phyloP scores from a whole-genome alignment of 805 yeast genomes.

The Cephaloascus albidus region DNA sequence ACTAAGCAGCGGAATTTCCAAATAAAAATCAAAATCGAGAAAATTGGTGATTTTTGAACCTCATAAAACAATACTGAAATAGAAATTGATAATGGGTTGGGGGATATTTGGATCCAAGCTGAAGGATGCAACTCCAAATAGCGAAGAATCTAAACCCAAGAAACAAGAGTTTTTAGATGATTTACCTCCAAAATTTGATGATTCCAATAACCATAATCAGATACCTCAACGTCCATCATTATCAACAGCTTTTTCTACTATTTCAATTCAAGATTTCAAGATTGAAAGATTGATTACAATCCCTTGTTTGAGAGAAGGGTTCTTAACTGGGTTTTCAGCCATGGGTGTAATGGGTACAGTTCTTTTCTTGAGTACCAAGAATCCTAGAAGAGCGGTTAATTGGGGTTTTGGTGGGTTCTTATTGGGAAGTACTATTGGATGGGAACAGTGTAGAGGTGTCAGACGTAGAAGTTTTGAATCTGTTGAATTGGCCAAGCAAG shows the following conservation, averaged over 20 bases:
- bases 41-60: too few relatives aligned
- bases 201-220: slow-evolving; percentile 8
- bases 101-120: neutral
- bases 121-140: slow-evolving; percentile 16
- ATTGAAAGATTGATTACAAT: slow-evolving; percentile 41
- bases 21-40: too few relatives aligned
- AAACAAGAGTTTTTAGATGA: slow-evolving; percentile 34
- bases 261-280: slow-evolving; percentile 42
- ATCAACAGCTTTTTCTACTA: slow-evolving; percentile 31
- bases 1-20: too few relatives aligned
- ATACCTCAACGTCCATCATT: slow-evolving; percentile 10
- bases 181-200: slow-evolving; percentile 42
- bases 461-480: slow-evolving; percentile 58
- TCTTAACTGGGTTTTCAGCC: slow-evolving; percentile 63
- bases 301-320: slow-evolving; percentile 78
- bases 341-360: slow-evolving; percentile 63
- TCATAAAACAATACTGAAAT: too few relatives aligned
- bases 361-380: slow-evolving; percentile 58
- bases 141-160: slow-evolving; percentile 2
- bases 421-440: slow-evolving; percentile 72
- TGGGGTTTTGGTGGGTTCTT: slow-evolving; percentile 81
- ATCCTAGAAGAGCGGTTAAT: slow-evolving; percentile 53
- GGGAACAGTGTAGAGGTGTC: slow-evolving; percentile 85
- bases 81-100: neutral
- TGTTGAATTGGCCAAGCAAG: slow-evolving; percentile 60